Base-by-base conservation (phyloP, 2,329 filamentous ascomycete species). In the Sarocladium oryzae region DNA sequence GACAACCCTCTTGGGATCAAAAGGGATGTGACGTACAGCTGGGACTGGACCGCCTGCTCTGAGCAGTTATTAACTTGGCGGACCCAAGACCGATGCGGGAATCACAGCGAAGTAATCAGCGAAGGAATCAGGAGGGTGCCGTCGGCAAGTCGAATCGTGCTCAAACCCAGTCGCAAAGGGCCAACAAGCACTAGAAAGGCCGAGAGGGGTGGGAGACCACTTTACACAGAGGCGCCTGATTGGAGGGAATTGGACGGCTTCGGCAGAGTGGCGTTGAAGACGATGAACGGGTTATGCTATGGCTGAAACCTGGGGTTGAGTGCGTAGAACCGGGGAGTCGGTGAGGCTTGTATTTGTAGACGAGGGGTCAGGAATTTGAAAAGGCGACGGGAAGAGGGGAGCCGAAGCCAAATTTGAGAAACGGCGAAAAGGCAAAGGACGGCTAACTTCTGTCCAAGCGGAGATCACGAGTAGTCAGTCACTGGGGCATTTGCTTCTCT, bases 121-220 rank as follows among this genome's bases (percentile, higher is more conserved):
- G 43, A 48, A 32, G 43, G n/a, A 33, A 20, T 20, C 5, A 48
- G 16, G 43, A 48, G 43, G 43, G 43, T 48, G 43, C 43, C 26
- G 43, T 48, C 43, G 43, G 43, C 43, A 48, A 48, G 28, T 48
- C 43, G 28, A 48, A 48, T 21, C 28, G 43, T 48, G 10, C 15
- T 48, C 26, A 26, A n/a, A 24, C 18, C 33, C 43, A 33, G 16
- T 32, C 9, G 24, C 21, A 16, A 24, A 5, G 40, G 26, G 21
- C 21, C 23, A 30, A n/a, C 10, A n/a, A 30, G 21, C 37, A 48
- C 11, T 8, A 48, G 43, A 33, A 48, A 48, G 43, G 43, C 43
- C 43, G 43, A 48, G 28, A n/a, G 40, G 40, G 43, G 43, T 48
- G 43, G 43, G 43, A 10, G 43, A 16, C 26, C 16, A 48, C 43